A percentile compares a stretch with the other conserved stretches of the same genome.
These are phyloP conservation scores for Plasmopara viticola DNA, from an alignment of 352 stramenopile genomes.

Conservation along the genomic window DNA sequence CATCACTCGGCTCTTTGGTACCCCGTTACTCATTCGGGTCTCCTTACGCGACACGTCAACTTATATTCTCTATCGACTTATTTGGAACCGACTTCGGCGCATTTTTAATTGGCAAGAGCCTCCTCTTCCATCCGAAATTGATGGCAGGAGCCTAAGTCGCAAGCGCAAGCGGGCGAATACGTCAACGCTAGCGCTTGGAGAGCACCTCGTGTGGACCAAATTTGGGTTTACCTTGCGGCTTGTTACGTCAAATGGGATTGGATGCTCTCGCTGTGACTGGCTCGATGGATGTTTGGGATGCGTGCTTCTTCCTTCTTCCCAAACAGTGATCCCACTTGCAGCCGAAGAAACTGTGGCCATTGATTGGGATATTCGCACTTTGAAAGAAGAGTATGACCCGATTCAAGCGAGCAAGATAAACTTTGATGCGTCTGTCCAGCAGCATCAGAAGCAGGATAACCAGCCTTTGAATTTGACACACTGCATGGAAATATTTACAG, in stretches of 20 bases:
- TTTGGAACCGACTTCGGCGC: slow-evolving; percentile 70
- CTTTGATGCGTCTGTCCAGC: slow-evolving; percentile 51
- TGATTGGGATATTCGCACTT: slow-evolving; percentile 84
- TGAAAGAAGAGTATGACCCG: slow-evolving; percentile 84
- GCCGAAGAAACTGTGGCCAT: slow-evolving; percentile 83
- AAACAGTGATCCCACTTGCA: slow-evolving; percentile 37
- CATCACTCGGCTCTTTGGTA: slow-evolving; percentile 73
- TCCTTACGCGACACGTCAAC: slow-evolving; percentile 53
- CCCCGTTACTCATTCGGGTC: slow-evolving; percentile 65
- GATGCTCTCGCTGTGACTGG: slow-evolving; percentile 86
- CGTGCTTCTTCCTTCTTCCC: slow-evolving; percentile 54
- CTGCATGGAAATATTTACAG: slow-evolving; percentile 85
- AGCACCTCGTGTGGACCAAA: slow-evolving; percentile 51
- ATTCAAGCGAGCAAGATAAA: slow-evolving; percentile 81
- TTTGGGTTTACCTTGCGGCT: slow-evolving; percentile 83
- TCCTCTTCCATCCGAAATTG: slow-evolving; percentile 29
- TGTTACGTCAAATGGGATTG: slow-evolving; percentile 74
- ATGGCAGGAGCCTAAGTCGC: slow-evolving; percentile 7
- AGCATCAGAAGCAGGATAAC: slow-evolving; percentile 67
- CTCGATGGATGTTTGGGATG: slow-evolving; percentile 82
- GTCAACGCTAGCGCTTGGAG: slow-evolving; percentile 55
- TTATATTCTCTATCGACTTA: slow-evolving; percentile 70
- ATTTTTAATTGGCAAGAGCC: slow-evolving; percentile 82
- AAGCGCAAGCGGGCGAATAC: slow-evolving; percentile 34
- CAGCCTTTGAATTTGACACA: slow-evolving; percentile 73